Percentiles rank a stretch among this genome's conserved stretches.
Evolutionary conservation across 345 rosid species (phyloP).

Genomic region (Brassica rapa): DNA sequence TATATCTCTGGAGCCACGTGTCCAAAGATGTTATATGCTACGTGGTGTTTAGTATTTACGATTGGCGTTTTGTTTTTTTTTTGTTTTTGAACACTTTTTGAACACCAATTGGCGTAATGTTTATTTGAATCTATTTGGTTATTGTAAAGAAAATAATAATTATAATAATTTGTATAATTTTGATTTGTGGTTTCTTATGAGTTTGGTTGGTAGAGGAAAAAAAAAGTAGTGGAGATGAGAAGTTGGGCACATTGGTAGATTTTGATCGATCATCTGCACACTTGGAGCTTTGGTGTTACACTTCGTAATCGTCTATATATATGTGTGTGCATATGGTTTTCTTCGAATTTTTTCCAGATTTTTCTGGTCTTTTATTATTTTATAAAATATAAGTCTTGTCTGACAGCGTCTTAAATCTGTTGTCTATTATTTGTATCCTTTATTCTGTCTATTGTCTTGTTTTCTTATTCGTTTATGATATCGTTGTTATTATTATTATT

Average conservation of each 20-base stretch:
- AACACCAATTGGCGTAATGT: no score
- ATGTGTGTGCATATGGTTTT: background rate
- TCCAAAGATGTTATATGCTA: conserved; percentile 6
- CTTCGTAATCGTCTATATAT: conserved; percentile 13
- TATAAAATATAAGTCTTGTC: background rate
- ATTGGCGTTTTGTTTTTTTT: background rate
- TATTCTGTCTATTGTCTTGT: background rate
- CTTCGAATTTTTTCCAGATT: background rate
- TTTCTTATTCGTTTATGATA: background rate
- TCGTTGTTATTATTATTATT: background rate
- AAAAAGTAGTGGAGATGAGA: conserved; percentile 29
- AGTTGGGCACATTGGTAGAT: conserved; percentile 33
- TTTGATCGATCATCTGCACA: conserved; percentile 31
- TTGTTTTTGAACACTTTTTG: no score
- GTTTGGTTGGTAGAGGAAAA: conserved; percentile 38
- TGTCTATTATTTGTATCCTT: background rate
- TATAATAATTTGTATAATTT: background rate
- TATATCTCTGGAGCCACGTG: conserved; percentile 37
- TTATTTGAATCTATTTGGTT: no score
- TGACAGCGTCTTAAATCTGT: background rate
- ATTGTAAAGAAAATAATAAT: background rate
- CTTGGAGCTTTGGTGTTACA: conserved; percentile 31
- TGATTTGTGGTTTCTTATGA: conserved; percentile 31
- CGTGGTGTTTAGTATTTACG: conserved; percentile 13
- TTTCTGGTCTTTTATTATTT: background rate